Percentiles rank a stretch among this genome's conserved stretches.
Conservation (phyloP, 2,329 filamentous ascomycete genomes). For the Simplicillium aogashimaense region DNA sequence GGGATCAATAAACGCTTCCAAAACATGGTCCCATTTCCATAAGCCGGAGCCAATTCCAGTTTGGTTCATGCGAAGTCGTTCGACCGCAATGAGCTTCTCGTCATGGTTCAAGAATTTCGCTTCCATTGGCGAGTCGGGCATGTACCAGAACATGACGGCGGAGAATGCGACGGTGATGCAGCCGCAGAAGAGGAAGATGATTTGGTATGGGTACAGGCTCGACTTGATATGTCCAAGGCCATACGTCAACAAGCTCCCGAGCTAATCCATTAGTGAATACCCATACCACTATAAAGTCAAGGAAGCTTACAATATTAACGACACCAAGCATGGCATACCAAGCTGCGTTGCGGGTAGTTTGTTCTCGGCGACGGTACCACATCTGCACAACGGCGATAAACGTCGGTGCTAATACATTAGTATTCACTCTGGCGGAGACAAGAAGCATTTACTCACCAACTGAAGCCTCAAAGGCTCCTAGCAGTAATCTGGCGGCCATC, state of each 20-base stretch:
- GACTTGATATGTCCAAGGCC: constrained; percentile 20
- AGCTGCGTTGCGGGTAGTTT: constrained; percentile 18
- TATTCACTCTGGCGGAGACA: neutral
- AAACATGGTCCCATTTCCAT: constrained; percentile 26
- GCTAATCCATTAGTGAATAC: constrained; percentile 5
- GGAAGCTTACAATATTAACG: constrained; percentile 16
- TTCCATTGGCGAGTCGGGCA: constrained; percentile 53
- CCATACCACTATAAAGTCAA: neutral
- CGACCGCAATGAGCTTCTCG: constrained; percentile 48
- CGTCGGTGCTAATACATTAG: constrained; percentile 12
- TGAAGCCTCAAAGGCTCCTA: constrained; percentile 37
- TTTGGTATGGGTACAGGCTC: constrained; percentile 24
- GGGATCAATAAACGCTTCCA: constrained; percentile 21
- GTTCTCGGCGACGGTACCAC: constrained; percentile 23
- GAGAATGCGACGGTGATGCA: constrained; percentile 33
- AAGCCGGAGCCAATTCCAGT: constrained; percentile 22
- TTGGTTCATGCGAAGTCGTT: constrained; percentile 40
- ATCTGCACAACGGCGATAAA: constrained; percentile 23
- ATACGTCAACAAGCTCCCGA: constrained; percentile 19
- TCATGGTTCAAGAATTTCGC: constrained; percentile 42
- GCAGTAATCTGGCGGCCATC: constrained; percentile 31
- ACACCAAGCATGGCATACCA: constrained; percentile 22
- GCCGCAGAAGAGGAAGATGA: constrained; percentile 24
- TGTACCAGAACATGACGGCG: constrained; percentile 37
- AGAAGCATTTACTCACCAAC: constrained; percentile 15